Evolutionary conservation across 164 flowering plant species (phyloP), one percentile per base, ranked within the genome.

Genomic region (Amborella trichopoda): DNA sequence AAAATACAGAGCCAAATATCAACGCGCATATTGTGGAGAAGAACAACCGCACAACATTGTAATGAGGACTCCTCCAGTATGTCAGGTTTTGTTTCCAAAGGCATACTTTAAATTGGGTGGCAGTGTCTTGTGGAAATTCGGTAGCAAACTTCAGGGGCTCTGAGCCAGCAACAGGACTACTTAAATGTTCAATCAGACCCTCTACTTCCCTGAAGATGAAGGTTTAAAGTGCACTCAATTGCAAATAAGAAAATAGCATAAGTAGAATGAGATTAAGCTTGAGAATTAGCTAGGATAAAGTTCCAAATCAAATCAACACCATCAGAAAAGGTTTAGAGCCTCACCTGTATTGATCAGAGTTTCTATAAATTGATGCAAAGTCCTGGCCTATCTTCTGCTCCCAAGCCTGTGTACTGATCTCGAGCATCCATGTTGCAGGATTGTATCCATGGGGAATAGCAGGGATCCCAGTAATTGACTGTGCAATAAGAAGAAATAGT

Each of bases 361-460:
- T 62, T 59, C 63, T 76, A 63, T 78, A 84, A 64, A 68, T 48
- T 38, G 81, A 81, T 0, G 98, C 90, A 40, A 91, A 91, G 68
- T 37, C 69, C 74, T 2, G 81, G 81, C 28, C 75, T 53, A 23
- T 64, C 66, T 68, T 91, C 98, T n/a, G 76, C 76, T 37, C n/a
- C n/a, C n/a, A n/a, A 23, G 85, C 77, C 22, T 72, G 49, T 12
- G 98, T 86, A 75, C 88, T 91, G 40, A 65, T 96, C 72, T 87
- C 98, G 0, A 91, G 68, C 98, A 91, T 91, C 98, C 98, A 91
- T 49, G 96, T 78, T 17, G 96, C 96, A 0, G 98, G 98, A 59
- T 91, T 91, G 64, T 80, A 78, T 42, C 70, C 80, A 0, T 81
- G 87, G 52, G 69, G 75, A 28, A 91, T 87, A 52, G 66, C 81